Conservation (phyloP, 441 rosid species). For the Gossypium lobatum region DNA sequence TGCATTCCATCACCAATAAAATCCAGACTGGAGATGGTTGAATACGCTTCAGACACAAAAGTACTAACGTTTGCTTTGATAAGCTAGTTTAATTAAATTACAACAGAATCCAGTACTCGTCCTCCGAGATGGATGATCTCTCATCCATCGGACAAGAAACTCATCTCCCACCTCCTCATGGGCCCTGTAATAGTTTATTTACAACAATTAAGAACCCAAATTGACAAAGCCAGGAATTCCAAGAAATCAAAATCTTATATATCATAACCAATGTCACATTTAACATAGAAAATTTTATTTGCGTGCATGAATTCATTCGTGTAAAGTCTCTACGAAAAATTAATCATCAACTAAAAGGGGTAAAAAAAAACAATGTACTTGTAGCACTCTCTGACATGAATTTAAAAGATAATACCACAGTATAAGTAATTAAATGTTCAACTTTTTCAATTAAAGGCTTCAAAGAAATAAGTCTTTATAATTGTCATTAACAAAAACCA, state of each 20-base stretch:
- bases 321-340: neutral
- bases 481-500: neutral
- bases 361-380: neutral
- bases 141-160: neutral
- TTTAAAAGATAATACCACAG: neutral
- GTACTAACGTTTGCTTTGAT: neutral
- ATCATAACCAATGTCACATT: neutral
- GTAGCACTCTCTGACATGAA: neutral
- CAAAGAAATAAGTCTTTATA: neutral
- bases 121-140: neutral
- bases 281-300: neutral
- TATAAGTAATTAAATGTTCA: neutral
- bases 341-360: neutral
- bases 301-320: neutral
- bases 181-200: neutral
- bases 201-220: neutral
- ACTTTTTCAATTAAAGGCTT: neutral
- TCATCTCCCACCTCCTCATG: neutral
- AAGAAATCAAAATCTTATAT: neutral
- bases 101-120: neutral
- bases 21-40: neutral
- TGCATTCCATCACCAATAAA: constrained; percentile 52
- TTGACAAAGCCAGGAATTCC: neutral
- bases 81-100: neutral
- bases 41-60: neutral